Percentiles rank a stretch among this genome's conserved stretches.
These are phyloP conservation scores for Fragaria nilgerrensis DNA, from an alignment of 306 rosid genomes.

Conservation along the genomic window DNA sequence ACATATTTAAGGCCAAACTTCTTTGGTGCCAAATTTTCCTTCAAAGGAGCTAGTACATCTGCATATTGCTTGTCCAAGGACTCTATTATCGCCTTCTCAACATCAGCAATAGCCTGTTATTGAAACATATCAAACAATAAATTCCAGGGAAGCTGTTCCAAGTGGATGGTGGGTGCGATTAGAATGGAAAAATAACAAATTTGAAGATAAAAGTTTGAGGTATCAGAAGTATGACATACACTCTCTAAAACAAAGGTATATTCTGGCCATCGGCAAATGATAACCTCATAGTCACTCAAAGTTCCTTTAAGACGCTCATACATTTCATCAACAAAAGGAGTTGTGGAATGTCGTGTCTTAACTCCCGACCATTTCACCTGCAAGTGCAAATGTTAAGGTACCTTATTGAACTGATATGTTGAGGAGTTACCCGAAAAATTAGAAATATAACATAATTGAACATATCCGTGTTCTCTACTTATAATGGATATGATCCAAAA, in stretches of 20 bases:
- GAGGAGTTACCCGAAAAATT: neutral
- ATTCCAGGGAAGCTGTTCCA: constrained; percentile 1
- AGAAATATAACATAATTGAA: neutral
- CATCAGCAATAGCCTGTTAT: constrained; percentile 77
- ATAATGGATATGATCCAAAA: constrained; percentile 2
- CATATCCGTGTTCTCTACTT: neutral
- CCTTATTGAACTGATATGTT: constrained; percentile 12
- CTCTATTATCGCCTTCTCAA: constrained; percentile 85
- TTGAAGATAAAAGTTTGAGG: neutral
- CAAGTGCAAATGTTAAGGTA: constrained; percentile 37
- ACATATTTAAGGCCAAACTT: constrained; percentile 95
- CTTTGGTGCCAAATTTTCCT: constrained; percentile 84
- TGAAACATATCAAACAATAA: constrained; percentile 11
- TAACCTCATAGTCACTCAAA: constrained; percentile 78
- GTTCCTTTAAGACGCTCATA: constrained; percentile 87
- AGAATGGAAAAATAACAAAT: neutral
- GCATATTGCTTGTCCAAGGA: constrained; percentile 95
- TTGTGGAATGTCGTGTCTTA: constrained; percentile 87
- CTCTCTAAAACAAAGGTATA: constrained; percentile 75
- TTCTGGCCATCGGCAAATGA: constrained; percentile 98
- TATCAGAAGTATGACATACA: constrained; percentile 48
- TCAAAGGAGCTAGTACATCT: constrained; percentile 82
- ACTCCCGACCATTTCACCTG: constrained; percentile 99
- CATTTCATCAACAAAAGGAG: constrained; percentile 98
- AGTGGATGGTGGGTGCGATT: neutral